phyloP scores from a whole-genome alignment of 169 alveolate species.

The Cryptosporidium parvum region DNA sequence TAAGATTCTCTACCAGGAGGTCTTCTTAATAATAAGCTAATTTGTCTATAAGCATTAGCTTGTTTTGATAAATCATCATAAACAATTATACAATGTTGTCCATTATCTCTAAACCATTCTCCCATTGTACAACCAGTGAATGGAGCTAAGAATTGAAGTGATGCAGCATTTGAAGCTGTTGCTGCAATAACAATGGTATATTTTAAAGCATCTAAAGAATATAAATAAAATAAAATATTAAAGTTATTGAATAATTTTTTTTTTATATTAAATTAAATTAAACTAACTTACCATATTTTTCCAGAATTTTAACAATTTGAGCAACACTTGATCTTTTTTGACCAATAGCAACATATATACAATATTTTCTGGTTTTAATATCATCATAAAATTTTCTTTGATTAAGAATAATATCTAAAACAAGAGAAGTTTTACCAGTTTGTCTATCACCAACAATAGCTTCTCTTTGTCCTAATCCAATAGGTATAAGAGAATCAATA shows the following conservation, averaged over 20 bases:
- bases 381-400: conserved; percentile 88
- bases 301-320: conserved; percentile 88
- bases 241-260: not conserved
- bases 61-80: conserved; percentile 98
- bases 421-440: conserved; percentile 98
- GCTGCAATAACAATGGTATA: conserved; percentile 97
- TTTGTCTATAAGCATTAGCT: conserved; percentile 98
- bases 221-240: not conserved
- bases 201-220: conserved; percentile 80
- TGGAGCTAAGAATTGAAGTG: conserved; percentile 98
- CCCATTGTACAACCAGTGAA: conserved; percentile 98
- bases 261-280: not conserved
- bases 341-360: conserved; percentile 98
- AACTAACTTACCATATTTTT: conserved; percentile 86
- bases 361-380: conserved; percentile 84
- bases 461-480: conserved; percentile 99
- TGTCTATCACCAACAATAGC: conserved; percentile 98
- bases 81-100: conserved; percentile 95
- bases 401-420: conserved; percentile 95
- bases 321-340: conserved; percentile 97
- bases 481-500: conserved; percentile 97
- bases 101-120: conserved; percentile 97
- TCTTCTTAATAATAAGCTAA: conserved; percentile 93
- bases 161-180: conserved; percentile 99
- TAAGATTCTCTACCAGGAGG: conserved; percentile 98